Evolutionary conservation across 108 stramenopile species (phyloP).

Genomic region (Nitzschia palea): DNA sequence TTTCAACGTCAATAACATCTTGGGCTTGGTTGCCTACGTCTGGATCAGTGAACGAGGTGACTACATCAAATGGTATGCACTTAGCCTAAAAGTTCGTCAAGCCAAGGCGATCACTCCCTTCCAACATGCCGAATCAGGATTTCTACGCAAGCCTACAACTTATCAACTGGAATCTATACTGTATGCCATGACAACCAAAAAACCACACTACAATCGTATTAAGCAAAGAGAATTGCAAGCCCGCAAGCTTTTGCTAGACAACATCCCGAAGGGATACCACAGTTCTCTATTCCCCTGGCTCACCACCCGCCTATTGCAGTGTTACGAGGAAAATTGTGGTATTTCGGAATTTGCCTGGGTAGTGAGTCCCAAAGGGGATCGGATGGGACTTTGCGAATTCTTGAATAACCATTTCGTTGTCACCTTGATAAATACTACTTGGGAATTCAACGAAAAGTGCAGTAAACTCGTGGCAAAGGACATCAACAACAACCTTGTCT

Average conservation of each 20-base stretch:
- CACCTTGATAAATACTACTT: conserved; percentile 23
- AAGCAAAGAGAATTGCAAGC: conserved; percentile 1
- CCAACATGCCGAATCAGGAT: conserved; percentile 23
- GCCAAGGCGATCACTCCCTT: conserved; percentile 24
- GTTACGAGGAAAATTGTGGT: conserved; percentile 14
- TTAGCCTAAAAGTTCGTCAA: conserved; percentile 20
- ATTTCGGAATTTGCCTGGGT: conserved; percentile 25
- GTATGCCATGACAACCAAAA: conserved; percentile 5
- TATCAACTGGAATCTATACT: conserved; percentile 14
- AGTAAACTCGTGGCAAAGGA: conserved; percentile 11
- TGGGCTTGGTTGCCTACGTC: conserved; percentile 26
- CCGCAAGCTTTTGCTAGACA: conserved; percentile 8
- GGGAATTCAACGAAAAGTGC: conserved; percentile 18
- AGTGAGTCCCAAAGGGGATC: not conserved
- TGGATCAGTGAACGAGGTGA: conserved; percentile 22
- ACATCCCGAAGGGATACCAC: conserved; percentile 20
- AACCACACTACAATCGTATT: conserved; percentile 10
- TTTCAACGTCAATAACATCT: conserved; percentile 12
- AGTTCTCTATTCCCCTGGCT: conserved; percentile 15
- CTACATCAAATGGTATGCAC: conserved; percentile 22
- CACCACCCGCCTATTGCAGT: conserved; percentile 12
- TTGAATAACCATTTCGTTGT: conserved; percentile 17
- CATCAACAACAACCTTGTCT: conserved; percentile 22
- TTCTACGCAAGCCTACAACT: conserved; percentile 18
- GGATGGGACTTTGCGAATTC: conserved; percentile 17